Base-by-base conservation (phyloP, 2,329 filamentous ascomycete genomes). In the Penicillium hesseltinei region DNA sequence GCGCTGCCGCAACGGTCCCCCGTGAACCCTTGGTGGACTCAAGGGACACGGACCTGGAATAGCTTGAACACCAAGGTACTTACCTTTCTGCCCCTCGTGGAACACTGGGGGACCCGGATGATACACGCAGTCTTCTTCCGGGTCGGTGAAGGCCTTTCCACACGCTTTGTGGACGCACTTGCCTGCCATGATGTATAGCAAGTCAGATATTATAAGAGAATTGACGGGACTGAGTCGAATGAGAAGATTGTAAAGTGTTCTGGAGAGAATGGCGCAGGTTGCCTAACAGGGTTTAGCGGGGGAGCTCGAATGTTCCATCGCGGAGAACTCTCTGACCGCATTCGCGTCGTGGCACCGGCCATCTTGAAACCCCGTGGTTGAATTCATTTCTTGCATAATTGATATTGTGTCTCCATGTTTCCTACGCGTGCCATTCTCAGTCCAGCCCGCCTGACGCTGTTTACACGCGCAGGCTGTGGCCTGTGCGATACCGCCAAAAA, bases 111-210 rank as follows among this genome's bases (percentile, higher is more conserved):
- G 91, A 56, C 92, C 92, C 43, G 93, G 91, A 78, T 99, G 94
- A 79, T 97, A 97, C 67, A 85, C 79, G 78, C 94, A 99, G 66
- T 87, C 83, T 75, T 96, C 93, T 42, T 91, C 85, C 10, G 87
- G 78, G 74, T 97, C 89, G 48, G 87, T 87, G 76, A 91, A 97
- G 63, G 81, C 77, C 82, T 97, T 97, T 69, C 89, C 91, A 77
- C 94, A 99, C 74, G 92, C 92, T 77, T 96, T 92, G 80, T 97
- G 94, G 57, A 97, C 91, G 76, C 94, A 99, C 80, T 96, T 97
- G 50, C 66, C 68, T 40, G 71, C 61, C 74, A 77, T 77, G 21
- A 44, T 66, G 63, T 60, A 53, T 50, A 61, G 51, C 33, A 54
- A 56, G 15, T 15, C 19, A 29, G 3, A 27, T 17, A 27, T 15